Base-by-base conservation (phyloP, 108 stramenopile genomes). In the Conticribra guillardii region DNA sequence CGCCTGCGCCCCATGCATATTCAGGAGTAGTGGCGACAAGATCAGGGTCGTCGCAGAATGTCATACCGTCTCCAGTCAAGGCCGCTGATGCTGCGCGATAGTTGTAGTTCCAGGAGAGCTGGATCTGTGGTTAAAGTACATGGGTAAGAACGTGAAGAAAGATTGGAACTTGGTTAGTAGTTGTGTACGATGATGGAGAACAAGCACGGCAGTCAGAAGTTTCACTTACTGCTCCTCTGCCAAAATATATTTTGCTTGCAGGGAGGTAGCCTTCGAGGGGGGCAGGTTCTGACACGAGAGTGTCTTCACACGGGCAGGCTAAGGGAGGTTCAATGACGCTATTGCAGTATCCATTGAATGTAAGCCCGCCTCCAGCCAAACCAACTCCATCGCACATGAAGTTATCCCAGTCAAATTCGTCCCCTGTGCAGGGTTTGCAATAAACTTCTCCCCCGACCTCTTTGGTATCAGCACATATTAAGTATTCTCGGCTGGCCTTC, bases 81-180 rank as follows among this genome's bases (percentile, higher is more conserved):
- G 79, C 79, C 21, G 69, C 79, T 5, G 72, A 73, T 28, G 79
- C 79, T 7, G 71, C 56, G 26, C 71, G 60, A 28, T 62, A 73
- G 31, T 80, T 80, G 37, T 80, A 80, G 32, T 80, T 80, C 79
- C 79, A 80, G 0, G 79, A 69, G 21, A 73, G 71, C 53, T 69
- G 69, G 49, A 69, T 67, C 31, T 41, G 26, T 0, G 3, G n/a
- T 21, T 22, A 21, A 51, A 46, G 15, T 18, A 41, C 28, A 33
- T 41, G 11, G 11, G 11, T n/a, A n/a, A n/a, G n/a, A n/a, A n/a
- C n/a, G n/a, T n/a, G n/a, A n/a, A n/a, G n/a, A n/a, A n/a, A n/a
- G n/a, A n/a, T n/a, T n/a, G n/a, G n/a, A n/a, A n/a, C n/a, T n/a
- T n/a, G n/a, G n/a, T n/a, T n/a, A n/a, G n/a, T n/a, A n/a, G n/a